These are phyloP conservation scores for Silene vulgaris DNA, from an alignment of 179 eudicot species.

Conservation along the genomic window DNA sequence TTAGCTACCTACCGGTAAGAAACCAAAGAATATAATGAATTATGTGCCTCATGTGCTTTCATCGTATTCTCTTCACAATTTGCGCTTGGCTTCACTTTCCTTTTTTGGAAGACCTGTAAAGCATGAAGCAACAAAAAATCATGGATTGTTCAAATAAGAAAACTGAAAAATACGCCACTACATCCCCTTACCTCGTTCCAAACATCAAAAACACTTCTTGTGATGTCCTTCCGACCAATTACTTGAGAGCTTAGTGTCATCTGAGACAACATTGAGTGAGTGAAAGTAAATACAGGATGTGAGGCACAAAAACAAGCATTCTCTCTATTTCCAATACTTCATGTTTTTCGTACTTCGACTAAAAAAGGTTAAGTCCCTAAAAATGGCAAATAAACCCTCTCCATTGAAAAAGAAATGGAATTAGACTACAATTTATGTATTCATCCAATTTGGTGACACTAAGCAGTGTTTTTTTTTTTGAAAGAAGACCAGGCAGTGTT, in stretches of 20 bases:
- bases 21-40: constrained; percentile 58
- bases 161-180: neutral
- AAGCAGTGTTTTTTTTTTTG: no score
- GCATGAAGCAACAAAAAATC: constrained; percentile 5
- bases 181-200: constrained; percentile 78
- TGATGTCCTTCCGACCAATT: constrained; percentile 82
- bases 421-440: constrained; percentile 1
- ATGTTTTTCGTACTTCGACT: neutral
- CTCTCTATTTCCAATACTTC: neutral
- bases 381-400: neutral
- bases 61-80: constrained; percentile 29
- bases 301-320: neutral
- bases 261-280: constrained; percentile 32
- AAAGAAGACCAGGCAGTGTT: no score
- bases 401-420: neutral
- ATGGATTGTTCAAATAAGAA: neutral
- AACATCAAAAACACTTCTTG: constrained; percentile 77
- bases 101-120: constrained; percentile 80
- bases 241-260: constrained; percentile 77
- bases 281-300: constrained; percentile 7
- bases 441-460: neutral
- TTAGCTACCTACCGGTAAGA: constrained; percentile 59
- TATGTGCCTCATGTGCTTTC: constrained; percentile 41
- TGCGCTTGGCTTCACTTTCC: constrained; percentile 46
- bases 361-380: neutral